phyloP scores from a whole-genome alignment of 1,139 yeast genomes.

The Eremothecium coryli region DNA sequence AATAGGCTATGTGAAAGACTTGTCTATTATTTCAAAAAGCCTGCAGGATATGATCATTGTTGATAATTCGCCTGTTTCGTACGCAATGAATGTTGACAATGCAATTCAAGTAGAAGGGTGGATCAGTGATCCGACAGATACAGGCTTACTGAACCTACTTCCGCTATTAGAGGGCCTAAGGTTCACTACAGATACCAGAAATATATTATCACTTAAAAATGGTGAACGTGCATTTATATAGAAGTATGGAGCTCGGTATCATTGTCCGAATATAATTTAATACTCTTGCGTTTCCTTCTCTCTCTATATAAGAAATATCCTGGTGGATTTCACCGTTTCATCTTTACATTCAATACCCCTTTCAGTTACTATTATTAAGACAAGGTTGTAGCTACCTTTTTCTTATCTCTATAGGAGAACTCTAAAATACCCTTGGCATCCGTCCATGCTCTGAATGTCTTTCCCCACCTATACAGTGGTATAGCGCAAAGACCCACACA shows the following conservation, averaged over 20 bases:
- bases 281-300: no score
- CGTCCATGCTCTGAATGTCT: conserved; percentile 43
- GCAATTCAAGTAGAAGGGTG: conserved; percentile 95
- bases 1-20: conserved; percentile 83
- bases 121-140: conserved; percentile 90
- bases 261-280: no score
- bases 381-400: no score
- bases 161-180: conserved; percentile 78
- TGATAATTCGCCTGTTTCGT: conserved; percentile 89
- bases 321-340: not conserved
- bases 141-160: conserved; percentile 65
- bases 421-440: conserved; percentile 36
- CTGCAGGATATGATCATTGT: conserved; percentile 67
- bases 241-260: no score
- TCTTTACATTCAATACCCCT: not conserved
- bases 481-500: conserved; percentile 42
- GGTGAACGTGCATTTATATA: conserved; percentile 62
- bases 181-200: conserved; percentile 79
- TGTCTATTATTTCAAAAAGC: conserved; percentile 46
- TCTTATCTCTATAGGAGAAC: conserved; percentile 31
- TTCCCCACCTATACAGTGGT: conserved; percentile 50
- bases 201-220: conserved; percentile 60
- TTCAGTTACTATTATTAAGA: no score
- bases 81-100: conserved; percentile 72
- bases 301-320: no score